These are phyloP conservation scores for Aureobasidium sp. DNA, from an alignment of 2,329 filamentous ascomycete species.

Conservation along the genomic window DNA sequence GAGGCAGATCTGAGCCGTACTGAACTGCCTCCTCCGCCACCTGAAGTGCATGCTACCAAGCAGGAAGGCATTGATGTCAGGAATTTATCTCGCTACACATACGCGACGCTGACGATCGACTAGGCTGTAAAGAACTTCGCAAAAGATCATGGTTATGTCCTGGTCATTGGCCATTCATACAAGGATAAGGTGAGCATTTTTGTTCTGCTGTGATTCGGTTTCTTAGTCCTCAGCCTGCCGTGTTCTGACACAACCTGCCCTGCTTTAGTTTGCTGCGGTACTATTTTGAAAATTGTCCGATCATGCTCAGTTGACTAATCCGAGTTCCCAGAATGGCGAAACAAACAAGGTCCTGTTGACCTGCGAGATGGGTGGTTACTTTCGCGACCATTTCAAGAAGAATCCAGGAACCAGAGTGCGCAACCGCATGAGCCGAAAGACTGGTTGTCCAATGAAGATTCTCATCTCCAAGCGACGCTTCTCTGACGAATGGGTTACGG, in stretches of 20 bases:
- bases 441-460: constrained; percentile 17
- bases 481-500: constrained; percentile 16
- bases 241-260: not conserved
- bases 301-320: not conserved
- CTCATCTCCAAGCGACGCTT: constrained; percentile 16
- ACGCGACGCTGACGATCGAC: not conserved
- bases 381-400: constrained; percentile 16
- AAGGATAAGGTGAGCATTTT: constrained; percentile 13
- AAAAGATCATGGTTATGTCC: constrained; percentile 15
- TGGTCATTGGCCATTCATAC: constrained; percentile 18
- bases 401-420: constrained; percentile 16
- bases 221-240: not conserved
- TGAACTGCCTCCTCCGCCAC: constrained; percentile 17
- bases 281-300: not conserved
- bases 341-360: constrained; percentile 15
- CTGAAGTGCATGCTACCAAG: constrained; percentile 13
- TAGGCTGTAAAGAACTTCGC: constrained; percentile 16
- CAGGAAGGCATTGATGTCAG: constrained; percentile 15
- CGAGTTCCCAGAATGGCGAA: constrained; percentile 8
- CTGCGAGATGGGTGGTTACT: constrained; percentile 17
- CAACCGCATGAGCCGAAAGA: constrained; percentile 17
- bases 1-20: constrained; percentile 14
- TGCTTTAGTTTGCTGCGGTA: constrained; percentile 7
- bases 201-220: not conserved
- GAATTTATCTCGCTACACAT: not conserved